A percentile compares a stretch with the other conserved stretches of the same genome.
These are phyloP conservation scores for Aspergillus diversus DNA, from an alignment of 495 filamentous ascomycete species.

Conservation along the genomic window DNA sequence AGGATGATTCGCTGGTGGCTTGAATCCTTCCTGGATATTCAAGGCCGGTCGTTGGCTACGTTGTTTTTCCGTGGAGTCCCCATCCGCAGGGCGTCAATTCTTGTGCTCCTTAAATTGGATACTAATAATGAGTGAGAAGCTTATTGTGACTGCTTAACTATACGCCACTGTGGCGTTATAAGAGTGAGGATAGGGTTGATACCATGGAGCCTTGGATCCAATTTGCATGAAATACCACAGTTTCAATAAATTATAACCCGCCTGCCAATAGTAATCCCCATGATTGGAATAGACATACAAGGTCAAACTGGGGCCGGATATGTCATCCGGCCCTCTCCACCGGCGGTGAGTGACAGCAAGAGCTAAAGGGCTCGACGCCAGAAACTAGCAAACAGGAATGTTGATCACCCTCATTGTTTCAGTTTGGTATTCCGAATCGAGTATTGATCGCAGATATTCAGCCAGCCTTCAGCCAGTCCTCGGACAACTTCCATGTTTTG, in stretches of 20 bases:
- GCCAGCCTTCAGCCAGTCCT: not conserved
- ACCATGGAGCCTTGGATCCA: not conserved
- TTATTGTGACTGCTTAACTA: not conserved
- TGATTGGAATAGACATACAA: not conserved
- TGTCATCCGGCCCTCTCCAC: not conserved
- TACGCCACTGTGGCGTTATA: not conserved
- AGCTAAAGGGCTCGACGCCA: not conserved
- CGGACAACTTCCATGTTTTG: not conserved
- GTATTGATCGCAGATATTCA: slow-evolving; percentile 1
- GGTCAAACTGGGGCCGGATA: not conserved
- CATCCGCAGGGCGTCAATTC: not conserved
- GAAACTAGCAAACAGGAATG: not conserved
- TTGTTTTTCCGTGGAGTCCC: not conserved
- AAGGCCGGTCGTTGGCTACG: not conserved
- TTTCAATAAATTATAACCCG: not conserved
- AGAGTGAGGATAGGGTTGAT: not conserved
- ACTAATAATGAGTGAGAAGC: not conserved
- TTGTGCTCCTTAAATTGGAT: not conserved
- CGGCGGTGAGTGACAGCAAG: not conserved
- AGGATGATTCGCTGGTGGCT: not conserved
- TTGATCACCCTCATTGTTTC: not conserved
- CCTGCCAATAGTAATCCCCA: not conserved
- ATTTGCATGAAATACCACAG: not conserved
- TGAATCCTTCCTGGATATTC: not conserved
- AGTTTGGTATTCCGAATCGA: not conserved